These are phyloP conservation scores for Scalesia atractyloides DNA, from an alignment of 129 eudicot genomes.

Conservation along the genomic window DNA sequence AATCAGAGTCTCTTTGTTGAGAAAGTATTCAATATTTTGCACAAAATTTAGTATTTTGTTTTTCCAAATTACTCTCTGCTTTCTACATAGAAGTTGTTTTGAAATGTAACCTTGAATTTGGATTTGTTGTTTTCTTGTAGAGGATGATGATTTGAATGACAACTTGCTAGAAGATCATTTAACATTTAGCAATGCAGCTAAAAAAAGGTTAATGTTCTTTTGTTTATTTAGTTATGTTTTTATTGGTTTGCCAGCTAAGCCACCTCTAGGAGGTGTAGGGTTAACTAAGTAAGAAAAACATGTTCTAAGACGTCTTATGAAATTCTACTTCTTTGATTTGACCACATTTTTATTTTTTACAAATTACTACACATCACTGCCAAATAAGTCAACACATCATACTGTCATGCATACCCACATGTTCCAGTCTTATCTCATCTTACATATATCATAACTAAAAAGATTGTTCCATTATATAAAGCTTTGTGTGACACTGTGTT, in stretches of 20 bases:
- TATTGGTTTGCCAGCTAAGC: neutral
- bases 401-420: neutral
- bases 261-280: neutral
- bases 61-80: no score
- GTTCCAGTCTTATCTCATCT: conserved; percentile 9
- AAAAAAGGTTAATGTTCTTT: conserved; percentile 42
- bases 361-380: neutral
- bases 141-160: conserved; percentile 51
- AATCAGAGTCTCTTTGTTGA: no score
- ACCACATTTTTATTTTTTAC: neutral
- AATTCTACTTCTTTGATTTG: neutral
- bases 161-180: conserved; percentile 40
- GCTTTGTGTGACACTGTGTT: neutral
- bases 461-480: neutral
- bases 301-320: neutral
- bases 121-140: conserved; percentile 26
- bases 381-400: neutral
- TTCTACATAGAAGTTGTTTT: neutral
- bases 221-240: neutral
- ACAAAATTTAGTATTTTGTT: no score
- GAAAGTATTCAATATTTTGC: no score
- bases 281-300: conserved; percentile 1
- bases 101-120: conserved; percentile 8
- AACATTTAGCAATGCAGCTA: conserved; percentile 42
- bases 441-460: conserved; percentile 1